A percentile compares a stretch with the other conserved stretches of the same genome.
Evolutionary conservation across 1,284 basidiomycete species (phyloP).

Genomic region (Inonotus obliquus): DNA sequence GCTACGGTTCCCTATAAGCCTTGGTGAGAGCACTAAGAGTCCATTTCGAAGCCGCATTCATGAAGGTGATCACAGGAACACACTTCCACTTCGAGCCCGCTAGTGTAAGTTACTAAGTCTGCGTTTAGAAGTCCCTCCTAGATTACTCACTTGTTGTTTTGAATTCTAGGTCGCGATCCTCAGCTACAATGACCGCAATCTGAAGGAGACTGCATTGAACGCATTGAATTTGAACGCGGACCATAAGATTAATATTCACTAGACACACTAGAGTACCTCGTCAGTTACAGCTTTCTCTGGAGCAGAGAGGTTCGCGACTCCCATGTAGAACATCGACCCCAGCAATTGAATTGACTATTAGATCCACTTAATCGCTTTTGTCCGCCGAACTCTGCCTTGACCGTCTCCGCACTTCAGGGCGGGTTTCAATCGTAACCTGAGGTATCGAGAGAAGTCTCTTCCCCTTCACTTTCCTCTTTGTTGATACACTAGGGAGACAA

Average conservation of each 20-base stretch:
- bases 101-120: constrained; percentile 61
- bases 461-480: background rate
- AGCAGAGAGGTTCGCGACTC: background rate
- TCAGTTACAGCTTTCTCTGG: background rate
- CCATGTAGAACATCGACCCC: background rate
- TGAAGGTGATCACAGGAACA: constrained; percentile 43
- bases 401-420: background rate
- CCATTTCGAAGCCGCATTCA: background rate
- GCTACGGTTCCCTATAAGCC: constrained; percentile 61
- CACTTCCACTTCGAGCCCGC: constrained; percentile 80
- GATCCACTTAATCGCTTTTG: background rate
- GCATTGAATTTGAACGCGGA: constrained; percentile 70
- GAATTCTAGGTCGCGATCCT: constrained; percentile 56
- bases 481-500: no score
- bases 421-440: background rate
- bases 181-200: constrained; percentile 69
- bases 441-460: background rate
- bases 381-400: background rate
- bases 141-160: constrained; percentile 15
- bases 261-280: background rate
- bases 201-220: constrained; percentile 73
- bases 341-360: background rate
- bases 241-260: constrained; percentile 1
- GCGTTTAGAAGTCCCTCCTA: background rate
- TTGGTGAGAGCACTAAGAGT: constrained; percentile 43